Evolutionary conservation across 768 basidiomycete genomes (phyloP).

Genomic region (Myochromella boudieri): DNA sequence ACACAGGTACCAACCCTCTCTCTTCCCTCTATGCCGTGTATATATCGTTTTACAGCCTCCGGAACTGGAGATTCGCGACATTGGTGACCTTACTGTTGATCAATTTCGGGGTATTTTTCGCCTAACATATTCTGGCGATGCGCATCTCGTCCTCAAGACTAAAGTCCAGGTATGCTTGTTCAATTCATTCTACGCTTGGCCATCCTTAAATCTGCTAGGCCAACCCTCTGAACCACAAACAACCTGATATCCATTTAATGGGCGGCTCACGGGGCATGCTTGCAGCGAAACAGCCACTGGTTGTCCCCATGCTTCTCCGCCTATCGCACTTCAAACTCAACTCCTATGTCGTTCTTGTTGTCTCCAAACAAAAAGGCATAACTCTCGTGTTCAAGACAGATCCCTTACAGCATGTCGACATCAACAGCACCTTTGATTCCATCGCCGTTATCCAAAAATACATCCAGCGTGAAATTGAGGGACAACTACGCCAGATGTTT

Average conservation of each 20-base stretch:
- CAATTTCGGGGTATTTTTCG: slow-evolving; percentile 98
- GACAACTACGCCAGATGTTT: slow-evolving; percentile 97
- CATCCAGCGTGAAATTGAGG: slow-evolving; percentile 97
- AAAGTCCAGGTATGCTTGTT: slow-evolving; percentile 78
- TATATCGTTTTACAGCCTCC: slow-evolving; percentile 66
- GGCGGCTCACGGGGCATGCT: slow-evolving; percentile 84
- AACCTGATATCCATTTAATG: slow-evolving; percentile 87
- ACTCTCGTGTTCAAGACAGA: slow-evolving; percentile 99
- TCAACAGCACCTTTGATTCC: slow-evolving; percentile 96
- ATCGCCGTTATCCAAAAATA: slow-evolving; percentile 98
- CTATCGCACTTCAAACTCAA: slow-evolving; percentile 93
- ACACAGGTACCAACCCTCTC: slow-evolving; percentile 62
- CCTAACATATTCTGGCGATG: slow-evolving; percentile 92
- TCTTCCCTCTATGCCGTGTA: slow-evolving; percentile 2
- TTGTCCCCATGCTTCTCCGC: slow-evolving; percentile 97
- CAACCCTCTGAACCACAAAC: slow-evolving; percentile 92
- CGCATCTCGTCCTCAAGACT: slow-evolving; percentile 82
- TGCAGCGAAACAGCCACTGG: slow-evolving; percentile 90
- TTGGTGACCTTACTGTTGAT: slow-evolving; percentile 93
- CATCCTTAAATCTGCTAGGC: slow-evolving; percentile 49
- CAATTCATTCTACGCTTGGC: not conserved
- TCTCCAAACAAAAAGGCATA: slow-evolving; percentile 96
- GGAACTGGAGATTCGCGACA: slow-evolving; percentile 94
- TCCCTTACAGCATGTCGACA: slow-evolving; percentile 96
- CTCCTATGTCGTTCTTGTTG: slow-evolving; percentile 96